Percentiles rank a stretch among this genome's conserved stretches.
Conservation (phyloP, 2,329 filamentous ascomycete genomes). For the Colletotrichum costaricense region DNA sequence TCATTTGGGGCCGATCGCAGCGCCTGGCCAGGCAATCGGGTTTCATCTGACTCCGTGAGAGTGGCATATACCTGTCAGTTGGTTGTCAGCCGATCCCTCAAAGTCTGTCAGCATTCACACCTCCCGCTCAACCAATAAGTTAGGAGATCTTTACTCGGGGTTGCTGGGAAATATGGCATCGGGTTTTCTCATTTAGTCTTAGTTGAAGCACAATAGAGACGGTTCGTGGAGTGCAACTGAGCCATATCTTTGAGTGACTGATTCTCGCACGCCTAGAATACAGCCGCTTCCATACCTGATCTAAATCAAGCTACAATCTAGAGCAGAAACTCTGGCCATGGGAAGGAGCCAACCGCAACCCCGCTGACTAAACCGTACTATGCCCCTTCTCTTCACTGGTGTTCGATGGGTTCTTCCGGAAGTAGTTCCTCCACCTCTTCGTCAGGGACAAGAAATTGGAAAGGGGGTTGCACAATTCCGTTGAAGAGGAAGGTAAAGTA, state of each 20-base stretch:
- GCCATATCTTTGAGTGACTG: neutral
- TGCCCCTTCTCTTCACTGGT: constrained; percentile 46
- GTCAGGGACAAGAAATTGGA: constrained; percentile 72
- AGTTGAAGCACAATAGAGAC: neutral
- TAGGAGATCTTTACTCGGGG: neutral
- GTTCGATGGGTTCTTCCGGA: constrained; percentile 87
- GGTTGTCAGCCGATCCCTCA: neutral
- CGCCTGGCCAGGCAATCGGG: neutral
- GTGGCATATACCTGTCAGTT: neutral
- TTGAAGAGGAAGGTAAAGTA: constrained; percentile 99
- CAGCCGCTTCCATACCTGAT: neutral
- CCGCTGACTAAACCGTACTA: neutral
- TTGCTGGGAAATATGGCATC: neutral
- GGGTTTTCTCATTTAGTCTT: neutral
- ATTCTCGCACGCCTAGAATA: neutral
- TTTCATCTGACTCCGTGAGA: neutral
- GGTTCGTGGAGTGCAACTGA: neutral
- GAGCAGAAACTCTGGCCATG: neutral
- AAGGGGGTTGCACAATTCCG: constrained; percentile 86
- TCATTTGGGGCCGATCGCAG: neutral
- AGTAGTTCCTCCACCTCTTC: constrained; percentile 73
- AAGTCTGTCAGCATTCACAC: neutral
- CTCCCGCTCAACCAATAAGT: neutral
- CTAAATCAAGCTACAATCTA: neutral
- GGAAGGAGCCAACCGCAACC: neutral